These are phyloP conservation scores for Alternaria gansuensis DNA, from an alignment of 2,329 filamentous ascomycete genomes.

Conservation along the genomic window DNA sequence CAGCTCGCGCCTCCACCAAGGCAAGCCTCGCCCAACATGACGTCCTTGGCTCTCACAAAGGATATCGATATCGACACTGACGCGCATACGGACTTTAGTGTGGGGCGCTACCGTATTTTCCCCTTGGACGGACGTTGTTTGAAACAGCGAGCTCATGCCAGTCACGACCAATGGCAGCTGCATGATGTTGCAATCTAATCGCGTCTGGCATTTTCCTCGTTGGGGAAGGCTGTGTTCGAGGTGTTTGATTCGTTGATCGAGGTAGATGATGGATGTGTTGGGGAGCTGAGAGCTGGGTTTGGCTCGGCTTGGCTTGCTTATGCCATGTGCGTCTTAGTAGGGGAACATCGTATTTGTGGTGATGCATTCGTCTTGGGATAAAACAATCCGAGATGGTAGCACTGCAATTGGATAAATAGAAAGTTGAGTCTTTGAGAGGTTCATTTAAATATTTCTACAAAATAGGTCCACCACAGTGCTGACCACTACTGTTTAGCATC, in stretches of 20 bases:
- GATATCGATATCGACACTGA: constrained; percentile 3
- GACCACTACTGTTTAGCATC: not conserved
- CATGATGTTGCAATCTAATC: constrained; percentile 3
- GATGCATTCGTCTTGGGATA: not conserved
- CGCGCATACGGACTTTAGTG: not conserved
- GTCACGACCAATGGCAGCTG: constrained; percentile 10
- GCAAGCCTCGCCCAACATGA: constrained; percentile 15
- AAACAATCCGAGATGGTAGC: not conserved
- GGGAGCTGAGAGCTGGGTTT: not conserved
- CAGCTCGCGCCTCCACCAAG: constrained; percentile 5
- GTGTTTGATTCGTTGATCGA: constrained; percentile 7
- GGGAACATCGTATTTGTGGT: not conserved
- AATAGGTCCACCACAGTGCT: not conserved
- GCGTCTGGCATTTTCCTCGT: constrained; percentile 1
- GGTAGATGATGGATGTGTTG: not conserved
- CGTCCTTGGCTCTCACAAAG: constrained; percentile 9
- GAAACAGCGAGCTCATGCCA: constrained; percentile 16
- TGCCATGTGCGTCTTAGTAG: not conserved
- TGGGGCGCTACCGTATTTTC: constrained; percentile 9
- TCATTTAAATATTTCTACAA: not conserved
- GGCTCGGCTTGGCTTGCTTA: not conserved
- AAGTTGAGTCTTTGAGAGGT: not conserved
- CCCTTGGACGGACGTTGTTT: constrained; percentile 16
- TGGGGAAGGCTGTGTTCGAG: not conserved
- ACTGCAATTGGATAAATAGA: not conserved